Base-by-base conservation (phyloP, 2,329 filamentous ascomycete genomes). In the Cladorrhinum sp. region DNA sequence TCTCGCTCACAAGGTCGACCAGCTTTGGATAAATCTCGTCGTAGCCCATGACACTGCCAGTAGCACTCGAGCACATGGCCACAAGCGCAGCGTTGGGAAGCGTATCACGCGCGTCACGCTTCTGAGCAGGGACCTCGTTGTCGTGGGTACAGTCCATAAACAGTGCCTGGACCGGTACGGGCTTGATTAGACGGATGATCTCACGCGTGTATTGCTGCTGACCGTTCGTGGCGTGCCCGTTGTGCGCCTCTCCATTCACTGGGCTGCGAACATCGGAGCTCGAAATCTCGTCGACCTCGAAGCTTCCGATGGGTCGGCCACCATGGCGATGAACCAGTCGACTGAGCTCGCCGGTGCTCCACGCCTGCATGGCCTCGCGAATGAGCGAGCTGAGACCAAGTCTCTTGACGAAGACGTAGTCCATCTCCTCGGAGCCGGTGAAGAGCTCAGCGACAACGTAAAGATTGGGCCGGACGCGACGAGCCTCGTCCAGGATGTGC, bases 121-220 rank as follows among this genome's bases (percentile, higher is more conserved):
- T 97, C 75, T 99, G 94, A 0, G 94, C 91, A 0, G 95, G 95
- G 1, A 92, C 90, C 76, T 99, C 94, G 69, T 99, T 99, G 77
- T 99, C 95, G 74, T 99, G 95, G 0, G 96, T 99, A 75, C 96
- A 99, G 73, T 99, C 96, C 92, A 98, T 98, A 76, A 99, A 97
- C 1, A 99, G 79, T 0, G 94, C 95, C 66, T 96, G 93, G 0
- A 98, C 89, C 3, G 93, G 91, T 2, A 87, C 90, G n/a, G 90
- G 88, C 66, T 91, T 91, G 74, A 99, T 93, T 64, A 83, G 88
- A 66, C 88, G 89, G 66, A 96, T 82, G 18, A 90, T 84, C 68
- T 94, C 89, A 36, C 80, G 78, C 30, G 79, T 76, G 24, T 76
- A 72, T 46, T 46, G 42, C 16, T 72, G 70, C 6, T 74, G 70